phyloP scores from a whole-genome alignment of 345 rosid species.

The Linum usitatissimum region DNA sequence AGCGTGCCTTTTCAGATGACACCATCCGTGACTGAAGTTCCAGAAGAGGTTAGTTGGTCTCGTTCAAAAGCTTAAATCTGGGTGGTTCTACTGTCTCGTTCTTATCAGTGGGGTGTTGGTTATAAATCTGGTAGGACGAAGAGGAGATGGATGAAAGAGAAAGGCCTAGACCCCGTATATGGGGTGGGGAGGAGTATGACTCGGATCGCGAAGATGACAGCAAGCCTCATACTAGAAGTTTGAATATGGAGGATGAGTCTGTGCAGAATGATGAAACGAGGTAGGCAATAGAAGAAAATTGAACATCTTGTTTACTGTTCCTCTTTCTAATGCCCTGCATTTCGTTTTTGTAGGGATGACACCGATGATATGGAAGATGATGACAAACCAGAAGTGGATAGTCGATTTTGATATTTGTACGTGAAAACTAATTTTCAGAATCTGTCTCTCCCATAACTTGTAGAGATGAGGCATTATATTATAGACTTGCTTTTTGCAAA shows the following conservation, averaged over 20 bases:
- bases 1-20: constrained; percentile 54
- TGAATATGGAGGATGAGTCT: constrained; percentile 20
- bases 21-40: constrained; percentile 37
- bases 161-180: constrained; percentile 72
- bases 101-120: background rate
- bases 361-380: constrained; percentile 40
- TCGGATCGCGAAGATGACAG: constrained; percentile 75
- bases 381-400: constrained; percentile 27
- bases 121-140: constrained; percentile 33
- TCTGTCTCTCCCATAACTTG: background rate
- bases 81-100: background rate
- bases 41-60: constrained; percentile 54
- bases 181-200: constrained; percentile 64
- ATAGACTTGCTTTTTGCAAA: too few species aligned
- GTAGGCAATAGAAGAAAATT: constrained; percentile 14
- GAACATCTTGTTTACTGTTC: background rate
- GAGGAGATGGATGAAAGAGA: constrained; percentile 47
- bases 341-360: constrained; percentile 20
- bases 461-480: too few species aligned
- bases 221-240: constrained; percentile 31
- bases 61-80: background rate
- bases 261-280: constrained; percentile 37
- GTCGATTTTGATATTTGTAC: constrained; percentile 17
- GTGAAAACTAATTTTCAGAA: background rate
- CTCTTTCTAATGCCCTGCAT: background rate